These are phyloP conservation scores for Adansonia digitata DNA, from an alignment of 345 rosid genomes.

Conservation along the genomic window DNA sequence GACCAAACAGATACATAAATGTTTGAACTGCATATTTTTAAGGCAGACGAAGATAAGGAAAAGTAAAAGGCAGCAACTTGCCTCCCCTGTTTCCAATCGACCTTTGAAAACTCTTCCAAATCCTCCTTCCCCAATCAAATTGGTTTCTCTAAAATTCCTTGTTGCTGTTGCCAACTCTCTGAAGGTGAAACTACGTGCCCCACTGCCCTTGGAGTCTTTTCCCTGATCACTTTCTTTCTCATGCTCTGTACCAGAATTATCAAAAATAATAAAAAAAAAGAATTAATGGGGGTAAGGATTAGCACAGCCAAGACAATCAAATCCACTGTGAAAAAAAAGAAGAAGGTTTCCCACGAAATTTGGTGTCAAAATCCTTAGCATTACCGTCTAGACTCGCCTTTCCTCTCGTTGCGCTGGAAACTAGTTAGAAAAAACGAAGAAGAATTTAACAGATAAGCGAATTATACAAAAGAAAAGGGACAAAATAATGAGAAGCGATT, in stretches of 20 bases:
- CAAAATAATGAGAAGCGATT: not conserved
- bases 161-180: constrained; percentile 73
- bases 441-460: not conserved
- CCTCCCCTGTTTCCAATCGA: constrained; percentile 71
- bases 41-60: not conserved
- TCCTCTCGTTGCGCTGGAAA: constrained; percentile 29
- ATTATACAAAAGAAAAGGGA: not conserved
- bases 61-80: constrained; percentile 22
- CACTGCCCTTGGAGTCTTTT: constrained; percentile 25
- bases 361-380: constrained; percentile 8
- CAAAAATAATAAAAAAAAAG: not conserved
- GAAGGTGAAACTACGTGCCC: constrained; percentile 82
- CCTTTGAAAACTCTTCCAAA: constrained; percentile 95
- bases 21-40: not conserved
- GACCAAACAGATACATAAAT: not conserved
- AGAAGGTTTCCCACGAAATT: not conserved
- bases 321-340: not conserved
- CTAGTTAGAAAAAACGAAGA: not conserved
- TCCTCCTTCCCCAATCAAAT: constrained; percentile 95
- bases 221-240: constrained; percentile 25
- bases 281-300: not conserved
- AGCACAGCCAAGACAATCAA: not conserved
- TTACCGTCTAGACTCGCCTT: constrained; percentile 26
- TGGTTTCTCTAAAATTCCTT: constrained; percentile 59
- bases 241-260: constrained; percentile 25